Evolutionary conservation across 2,329 filamentous ascomycete species (phyloP).

Genomic region (Bertia moriformis): DNA sequence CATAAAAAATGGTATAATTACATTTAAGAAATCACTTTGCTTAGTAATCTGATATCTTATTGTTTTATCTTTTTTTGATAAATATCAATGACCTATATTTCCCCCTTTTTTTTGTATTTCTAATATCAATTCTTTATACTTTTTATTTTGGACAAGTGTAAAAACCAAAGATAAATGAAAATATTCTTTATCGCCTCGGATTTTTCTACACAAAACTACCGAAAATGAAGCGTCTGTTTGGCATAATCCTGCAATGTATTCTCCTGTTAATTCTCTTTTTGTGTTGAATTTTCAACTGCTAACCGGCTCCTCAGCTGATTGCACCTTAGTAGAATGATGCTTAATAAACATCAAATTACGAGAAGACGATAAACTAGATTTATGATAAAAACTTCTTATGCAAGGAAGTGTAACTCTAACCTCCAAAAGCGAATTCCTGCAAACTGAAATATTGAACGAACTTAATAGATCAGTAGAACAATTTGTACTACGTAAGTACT

Average conservation of each 20-base stretch:
- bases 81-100: conserved; percentile 1
- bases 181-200: not conserved
- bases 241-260: not conserved
- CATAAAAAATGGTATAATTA: not conserved
- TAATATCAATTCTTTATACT: not conserved
- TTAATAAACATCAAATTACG: conserved; percentile 1
- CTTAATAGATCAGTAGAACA: not conserved
- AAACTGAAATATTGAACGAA: not conserved
- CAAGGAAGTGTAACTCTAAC: not conserved
- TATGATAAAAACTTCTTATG: not conserved
- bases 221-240: not conserved
- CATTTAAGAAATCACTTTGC: not conserved
- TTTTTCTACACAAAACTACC: conserved; percentile 1
- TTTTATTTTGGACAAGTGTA: not conserved
- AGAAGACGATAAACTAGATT: conserved; percentile 1
- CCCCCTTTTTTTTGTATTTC: not conserved
- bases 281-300: conserved; percentile 1
- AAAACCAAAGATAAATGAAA: conserved; percentile 1
- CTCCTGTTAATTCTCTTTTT: not conserved
- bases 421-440: not conserved
- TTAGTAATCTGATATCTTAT: conserved; percentile 1
- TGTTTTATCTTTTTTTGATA: not conserved
- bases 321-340: conserved; percentile 1
- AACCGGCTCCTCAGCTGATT: not conserved
- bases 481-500: conserved; percentile 1